A percentile compares a stretch with the other conserved stretches of the same genome.
phyloP scores from a whole-genome alignment of 2,329 filamentous ascomycete genomes.

The Aspergillus sp. region DNA sequence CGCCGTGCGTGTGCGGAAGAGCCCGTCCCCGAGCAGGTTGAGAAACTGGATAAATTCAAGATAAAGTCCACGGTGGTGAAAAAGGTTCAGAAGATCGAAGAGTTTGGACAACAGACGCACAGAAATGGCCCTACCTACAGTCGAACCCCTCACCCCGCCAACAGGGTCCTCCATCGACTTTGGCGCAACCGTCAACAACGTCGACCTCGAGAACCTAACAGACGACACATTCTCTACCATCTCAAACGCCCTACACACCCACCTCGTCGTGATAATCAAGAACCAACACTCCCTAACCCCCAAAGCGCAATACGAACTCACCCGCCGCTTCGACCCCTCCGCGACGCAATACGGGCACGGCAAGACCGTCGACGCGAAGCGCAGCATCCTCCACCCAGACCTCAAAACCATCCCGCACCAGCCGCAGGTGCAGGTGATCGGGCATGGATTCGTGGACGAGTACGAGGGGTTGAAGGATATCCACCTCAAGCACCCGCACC shows the following conservation, averaged over 20 bases:
- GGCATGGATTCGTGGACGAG: constrained; percentile 70
- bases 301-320: constrained; percentile 74
- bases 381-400: constrained; percentile 73
- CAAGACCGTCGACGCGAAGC: constrained; percentile 71
- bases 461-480: constrained; percentile 75
- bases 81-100: background rate
- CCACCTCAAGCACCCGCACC: constrained; percentile 73
- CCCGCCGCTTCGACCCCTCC: constrained; percentile 71
- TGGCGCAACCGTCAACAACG: constrained; percentile 62
- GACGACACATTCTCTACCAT: constrained; percentile 69
- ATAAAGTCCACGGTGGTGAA: background rate
- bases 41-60: background rate
- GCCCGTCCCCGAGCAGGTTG: background rate
- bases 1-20: background rate
- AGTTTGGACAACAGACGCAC: background rate
- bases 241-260: constrained; percentile 66
- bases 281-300: constrained; percentile 67
- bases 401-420: constrained; percentile 80
- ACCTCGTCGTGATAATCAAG: constrained; percentile 74
- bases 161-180: constrained; percentile 56
- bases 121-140: constrained; percentile 15
- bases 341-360: constrained; percentile 73
- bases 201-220: constrained; percentile 65
- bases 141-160: constrained; percentile 31
- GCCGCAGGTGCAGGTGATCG: constrained; percentile 79